Evolutionary conservation across 1,139 yeast species (phyloP), one percentile per base, ranked within the genome.

Genomic region (Pichia sp.): DNA sequence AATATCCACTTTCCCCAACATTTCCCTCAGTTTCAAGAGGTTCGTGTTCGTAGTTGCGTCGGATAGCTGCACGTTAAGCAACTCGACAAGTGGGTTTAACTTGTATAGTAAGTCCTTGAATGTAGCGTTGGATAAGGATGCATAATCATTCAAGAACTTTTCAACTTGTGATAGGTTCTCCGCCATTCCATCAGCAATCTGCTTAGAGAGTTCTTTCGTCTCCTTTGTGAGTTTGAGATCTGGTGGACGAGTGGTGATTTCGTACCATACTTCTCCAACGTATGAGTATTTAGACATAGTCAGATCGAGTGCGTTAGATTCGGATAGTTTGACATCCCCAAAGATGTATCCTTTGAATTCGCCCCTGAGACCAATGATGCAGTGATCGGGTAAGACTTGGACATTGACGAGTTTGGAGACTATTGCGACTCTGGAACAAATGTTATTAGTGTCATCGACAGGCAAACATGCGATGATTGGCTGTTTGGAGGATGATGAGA

Each of bases 61-160:
- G 0, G 61, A 55, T 5, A 63, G 40, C 57, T 81, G 86, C 38
- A 77, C 61, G 55, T 71, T 77, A n/a, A 83, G 67, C 0, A 83
- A 73, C 54, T 77, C 77, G 0, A 88, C 82, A 45, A 83, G 63
- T 0, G 90, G 91, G 18, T 83, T 76, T 34, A 83, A 66, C 2
- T 79, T 69, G 33, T 81, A 61, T 15, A 82, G 66, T 50, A 74
- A 72, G 9, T 54, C 59, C 30, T 53, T 61, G 54, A 60, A 52
- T 36, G 20, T 60, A 42, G n/a, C 47, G 37, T 49, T 52, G 15
- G 45, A 36, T 14, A 45, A 17, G n/a, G 10, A 14, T 28, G 35
- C 24, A 37, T 34, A 44, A 27, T 32, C 31, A 31, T 38, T 20
- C n/a, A 30, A 17, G 21, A 41, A 22, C 54, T 28, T 60, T 58